These are phyloP conservation scores for Beauveria asiatica DNA, from an alignment of 2,329 filamentous ascomycete genomes.

Conservation along the genomic window DNA sequence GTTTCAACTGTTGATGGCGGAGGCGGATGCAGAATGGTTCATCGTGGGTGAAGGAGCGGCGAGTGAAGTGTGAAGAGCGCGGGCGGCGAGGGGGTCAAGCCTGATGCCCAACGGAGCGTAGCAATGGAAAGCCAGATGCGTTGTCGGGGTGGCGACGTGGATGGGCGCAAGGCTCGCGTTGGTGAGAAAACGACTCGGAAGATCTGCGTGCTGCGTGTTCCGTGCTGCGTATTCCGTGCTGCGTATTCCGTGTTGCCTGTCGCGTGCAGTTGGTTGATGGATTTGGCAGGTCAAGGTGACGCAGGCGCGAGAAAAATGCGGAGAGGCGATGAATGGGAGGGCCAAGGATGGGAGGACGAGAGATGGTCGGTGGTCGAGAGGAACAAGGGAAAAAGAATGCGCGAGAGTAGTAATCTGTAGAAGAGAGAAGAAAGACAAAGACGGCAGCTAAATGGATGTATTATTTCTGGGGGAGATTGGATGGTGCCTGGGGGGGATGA, in stretches of 20 bases:
- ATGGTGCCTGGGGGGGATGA: not conserved
- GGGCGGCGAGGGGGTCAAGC: not conserved
- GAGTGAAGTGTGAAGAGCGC: slow-evolving; percentile 18
- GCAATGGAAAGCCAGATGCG: not conserved
- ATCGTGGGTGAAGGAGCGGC: slow-evolving; percentile 29
- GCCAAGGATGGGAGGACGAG: not conserved
- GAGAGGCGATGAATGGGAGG: not conserved
- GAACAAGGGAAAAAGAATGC: not conserved
- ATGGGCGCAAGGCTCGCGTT: not conserved
- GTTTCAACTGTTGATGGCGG: slow-evolving; percentile 15
- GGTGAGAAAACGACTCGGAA: not conserved
- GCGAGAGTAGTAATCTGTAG: not conserved
- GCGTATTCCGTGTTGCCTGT: not conserved
- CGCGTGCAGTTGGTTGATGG: not conserved
- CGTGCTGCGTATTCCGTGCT: not conserved
- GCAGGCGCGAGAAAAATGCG: not conserved
- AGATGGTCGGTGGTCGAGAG: not conserved
- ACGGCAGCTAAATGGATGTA: not conserved
- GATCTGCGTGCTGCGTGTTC: not conserved
- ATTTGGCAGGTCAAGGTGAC: not conserved
- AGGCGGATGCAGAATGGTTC: slow-evolving; percentile 21
- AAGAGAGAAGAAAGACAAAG: not conserved
- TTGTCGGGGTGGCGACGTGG: not conserved
- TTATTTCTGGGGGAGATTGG: not conserved
- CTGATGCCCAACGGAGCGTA: slow-evolving; percentile 14